phyloP scores from a whole-genome alignment of 2,329 filamentous ascomycete genomes.

The Penicillium digitatum region DNA sequence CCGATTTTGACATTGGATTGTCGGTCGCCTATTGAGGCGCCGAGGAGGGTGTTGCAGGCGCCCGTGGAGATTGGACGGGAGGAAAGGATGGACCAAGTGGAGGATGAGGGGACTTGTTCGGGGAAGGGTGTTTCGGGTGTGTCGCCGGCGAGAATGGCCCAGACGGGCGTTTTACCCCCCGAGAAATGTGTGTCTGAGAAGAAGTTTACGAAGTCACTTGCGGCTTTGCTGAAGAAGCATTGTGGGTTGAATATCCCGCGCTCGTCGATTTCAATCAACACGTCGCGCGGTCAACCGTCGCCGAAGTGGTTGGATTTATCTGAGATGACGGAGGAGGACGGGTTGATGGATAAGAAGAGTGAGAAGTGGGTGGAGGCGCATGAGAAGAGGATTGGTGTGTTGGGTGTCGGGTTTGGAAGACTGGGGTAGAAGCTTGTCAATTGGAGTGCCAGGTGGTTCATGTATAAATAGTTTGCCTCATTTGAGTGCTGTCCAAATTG shows the following conservation, averaged over 20 bases:
- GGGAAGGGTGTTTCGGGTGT: not conserved
- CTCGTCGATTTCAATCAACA: slow-evolving; percentile 14
- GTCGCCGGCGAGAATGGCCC: not conserved
- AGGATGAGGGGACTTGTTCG: no score
- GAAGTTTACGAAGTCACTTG: slow-evolving; percentile 15
- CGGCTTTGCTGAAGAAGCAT: slow-evolving; percentile 11
- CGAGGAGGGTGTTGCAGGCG: slow-evolving; percentile 7
- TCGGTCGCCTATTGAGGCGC: slow-evolving; percentile 8
- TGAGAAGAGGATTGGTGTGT: slow-evolving; percentile 5
- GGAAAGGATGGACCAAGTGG: not conserved
- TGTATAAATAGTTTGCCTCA: not conserved
- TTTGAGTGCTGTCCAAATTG: not conserved
- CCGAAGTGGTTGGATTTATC: slow-evolving; percentile 14
- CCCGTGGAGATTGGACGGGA: slow-evolving; percentile 9
- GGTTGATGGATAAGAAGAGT: slow-evolving; percentile 10
- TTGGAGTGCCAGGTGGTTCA: not conserved
- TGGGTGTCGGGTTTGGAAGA: slow-evolving; percentile 6
- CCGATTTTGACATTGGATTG: slow-evolving; percentile 20
- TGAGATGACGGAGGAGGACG: slow-evolving; percentile 12
- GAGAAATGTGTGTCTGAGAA: not conserved
- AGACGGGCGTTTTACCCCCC: not conserved
- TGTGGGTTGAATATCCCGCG: slow-evolving; percentile 14
- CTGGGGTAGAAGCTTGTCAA: not conserved
- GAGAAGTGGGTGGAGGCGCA: slow-evolving; percentile 16
- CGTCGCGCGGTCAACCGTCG: not conserved